Conservation (phyloP, 2,329 filamentous ascomycete species). For the Aspergillus pseudoglaucus region DNA sequence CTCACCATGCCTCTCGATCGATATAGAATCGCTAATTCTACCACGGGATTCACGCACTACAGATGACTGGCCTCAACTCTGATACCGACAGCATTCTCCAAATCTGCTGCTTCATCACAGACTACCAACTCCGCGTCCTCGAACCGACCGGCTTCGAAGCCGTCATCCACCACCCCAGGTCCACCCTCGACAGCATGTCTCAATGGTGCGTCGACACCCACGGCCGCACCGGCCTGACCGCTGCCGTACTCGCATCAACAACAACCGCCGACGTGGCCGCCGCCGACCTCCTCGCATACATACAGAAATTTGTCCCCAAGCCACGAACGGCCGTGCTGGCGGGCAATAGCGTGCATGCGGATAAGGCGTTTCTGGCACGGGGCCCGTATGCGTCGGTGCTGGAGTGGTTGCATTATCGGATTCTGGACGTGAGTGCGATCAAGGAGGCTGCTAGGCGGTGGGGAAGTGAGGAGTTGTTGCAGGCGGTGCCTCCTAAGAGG, state of each 20-base stretch:
- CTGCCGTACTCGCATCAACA: slow-evolving; percentile 65
- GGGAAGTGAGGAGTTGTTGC: slow-evolving; percentile 57
- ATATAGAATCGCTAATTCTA: neutral
- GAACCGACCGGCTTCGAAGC: slow-evolving; percentile 73
- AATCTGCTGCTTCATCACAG: slow-evolving; percentile 87
- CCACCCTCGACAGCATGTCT: slow-evolving; percentile 71
- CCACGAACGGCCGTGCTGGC: slow-evolving; percentile 66
- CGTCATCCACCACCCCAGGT: slow-evolving; percentile 66
- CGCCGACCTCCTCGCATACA: slow-evolving; percentile 66
- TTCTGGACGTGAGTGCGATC: slow-evolving; percentile 84
- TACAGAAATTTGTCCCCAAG: slow-evolving; percentile 64
- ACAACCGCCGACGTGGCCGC: slow-evolving; percentile 69
- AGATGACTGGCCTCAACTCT: slow-evolving; percentile 89
- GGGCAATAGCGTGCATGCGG: slow-evolving; percentile 89
- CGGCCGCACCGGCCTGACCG: slow-evolving; percentile 71
- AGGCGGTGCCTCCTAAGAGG: slow-evolving; percentile 63
- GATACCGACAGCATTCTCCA: slow-evolving; percentile 80
- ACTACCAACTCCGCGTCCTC: slow-evolving; percentile 66
- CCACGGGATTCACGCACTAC: slow-evolving; percentile 1
- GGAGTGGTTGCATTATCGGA: slow-evolving; percentile 77
- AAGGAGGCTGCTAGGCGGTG: slow-evolving; percentile 87
- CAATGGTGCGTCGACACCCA: slow-evolving; percentile 85
- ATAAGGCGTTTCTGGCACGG: slow-evolving; percentile 70
- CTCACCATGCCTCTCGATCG: neutral
- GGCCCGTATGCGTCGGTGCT: slow-evolving; percentile 67